A percentile compares a stretch with the other conserved stretches of the same genome.
Evolutionary conservation across 179 eudicot species (phyloP).

Genomic region (Camellia oleifera): DNA sequence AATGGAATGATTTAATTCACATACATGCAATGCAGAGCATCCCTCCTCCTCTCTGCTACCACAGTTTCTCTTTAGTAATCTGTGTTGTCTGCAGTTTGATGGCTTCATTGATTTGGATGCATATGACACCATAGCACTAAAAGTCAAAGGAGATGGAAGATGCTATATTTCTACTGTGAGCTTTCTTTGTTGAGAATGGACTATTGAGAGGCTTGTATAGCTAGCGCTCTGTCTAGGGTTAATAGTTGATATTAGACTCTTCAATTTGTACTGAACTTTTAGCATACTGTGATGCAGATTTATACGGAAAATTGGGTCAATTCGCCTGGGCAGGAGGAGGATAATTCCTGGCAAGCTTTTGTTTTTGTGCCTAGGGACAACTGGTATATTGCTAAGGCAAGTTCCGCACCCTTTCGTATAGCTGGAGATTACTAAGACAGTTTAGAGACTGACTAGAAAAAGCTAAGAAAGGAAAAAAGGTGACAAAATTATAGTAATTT

Average conservation of each 20-base stretch:
- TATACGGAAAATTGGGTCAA: conserved; percentile 99
- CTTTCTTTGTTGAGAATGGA: neutral
- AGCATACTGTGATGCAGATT: conserved; percentile 45
- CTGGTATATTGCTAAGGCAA: conserved; percentile 95
- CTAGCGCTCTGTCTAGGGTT: neutral
- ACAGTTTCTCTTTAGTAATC: neutral
- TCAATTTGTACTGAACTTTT: conserved; percentile 4
- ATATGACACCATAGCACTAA: conserved; percentile 83
- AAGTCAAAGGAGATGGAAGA: conserved; percentile 93
- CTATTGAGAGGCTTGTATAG: neutral
- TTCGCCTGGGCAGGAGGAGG: conserved; percentile 96
- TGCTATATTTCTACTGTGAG: conserved; percentile 97
- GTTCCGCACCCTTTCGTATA: conserved; percentile 21
- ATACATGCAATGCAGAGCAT: neutral
- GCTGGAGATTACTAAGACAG: neutral
- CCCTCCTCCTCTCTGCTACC: neutral
- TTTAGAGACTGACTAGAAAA: neutral
- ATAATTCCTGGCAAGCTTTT: conserved; percentile 99
- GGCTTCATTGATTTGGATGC: conserved; percentile 96
- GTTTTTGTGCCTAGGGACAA: conserved; percentile 82
- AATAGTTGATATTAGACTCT: neutral
- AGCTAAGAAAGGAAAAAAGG: no score
- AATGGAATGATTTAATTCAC: neutral
- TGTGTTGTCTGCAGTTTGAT: conserved; percentile 61
- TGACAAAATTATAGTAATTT: no score